Conservation (phyloP, 2,329 filamentous ascomycete species). For the Nemania diffusa region DNA sequence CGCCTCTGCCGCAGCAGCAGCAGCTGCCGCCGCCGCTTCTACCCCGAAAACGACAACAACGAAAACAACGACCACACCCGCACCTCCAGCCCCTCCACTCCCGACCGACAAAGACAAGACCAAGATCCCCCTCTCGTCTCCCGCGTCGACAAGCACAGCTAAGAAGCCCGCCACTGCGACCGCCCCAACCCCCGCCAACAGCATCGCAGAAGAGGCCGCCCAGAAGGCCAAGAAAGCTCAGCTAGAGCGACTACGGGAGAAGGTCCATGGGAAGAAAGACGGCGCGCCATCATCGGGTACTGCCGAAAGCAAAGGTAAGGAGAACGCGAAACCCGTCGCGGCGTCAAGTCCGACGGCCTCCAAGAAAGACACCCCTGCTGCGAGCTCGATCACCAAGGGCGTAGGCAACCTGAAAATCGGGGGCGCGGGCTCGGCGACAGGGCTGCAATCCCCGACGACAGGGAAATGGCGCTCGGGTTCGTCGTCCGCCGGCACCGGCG, state of each 20-base stretch:
- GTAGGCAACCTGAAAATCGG: constrained; percentile 37
- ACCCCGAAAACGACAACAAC: constrained; percentile 27
- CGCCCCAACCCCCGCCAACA: constrained; percentile 56
- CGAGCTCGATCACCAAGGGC: constrained; percentile 37
- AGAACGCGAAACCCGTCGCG: constrained; percentile 21
- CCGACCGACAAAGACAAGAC: constrained; percentile 49
- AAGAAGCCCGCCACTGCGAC: constrained; percentile 42
- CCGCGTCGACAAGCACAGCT: constrained; percentile 18
- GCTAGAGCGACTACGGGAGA: constrained; percentile 64
- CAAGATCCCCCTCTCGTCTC: constrained; percentile 39
- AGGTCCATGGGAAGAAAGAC: constrained; percentile 62
- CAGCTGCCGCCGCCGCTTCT: constrained; percentile 26
- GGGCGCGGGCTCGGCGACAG: constrained; percentile 32
- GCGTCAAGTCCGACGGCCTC: constrained; percentile 15
- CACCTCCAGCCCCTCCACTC: constrained; percentile 42
- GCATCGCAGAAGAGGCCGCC: constrained; percentile 72
- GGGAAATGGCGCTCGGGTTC: constrained; percentile 54
- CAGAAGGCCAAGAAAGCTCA: constrained; percentile 70
- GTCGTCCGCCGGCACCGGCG: constrained; percentile 38
- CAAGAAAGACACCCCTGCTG: constrained; percentile 25
- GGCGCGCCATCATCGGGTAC: constrained; percentile 19
- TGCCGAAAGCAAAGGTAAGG: constrained; percentile 31
- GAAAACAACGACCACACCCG: constrained; percentile 31
- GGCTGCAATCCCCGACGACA: constrained; percentile 59
- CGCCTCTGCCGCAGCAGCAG: constrained; percentile 13